phyloP scores from a whole-genome alignment of 352 stramenopile genomes.

The Halophytophthora batemanensis region DNA sequence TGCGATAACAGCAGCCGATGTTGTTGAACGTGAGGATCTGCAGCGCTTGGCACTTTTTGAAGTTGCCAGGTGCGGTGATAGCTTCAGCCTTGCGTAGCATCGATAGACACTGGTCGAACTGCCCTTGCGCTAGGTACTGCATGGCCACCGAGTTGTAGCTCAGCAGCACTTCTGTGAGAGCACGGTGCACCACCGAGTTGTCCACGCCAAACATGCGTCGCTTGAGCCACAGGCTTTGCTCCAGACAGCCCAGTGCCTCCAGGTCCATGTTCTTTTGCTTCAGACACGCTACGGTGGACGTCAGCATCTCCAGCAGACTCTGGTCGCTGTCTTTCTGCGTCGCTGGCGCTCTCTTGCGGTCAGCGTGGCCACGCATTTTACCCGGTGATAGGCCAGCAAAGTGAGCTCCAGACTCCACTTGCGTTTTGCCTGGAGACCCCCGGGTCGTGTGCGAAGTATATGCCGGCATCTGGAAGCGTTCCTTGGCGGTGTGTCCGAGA shows the following conservation, averaged over 20 bases:
- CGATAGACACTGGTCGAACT: conserved; percentile 64
- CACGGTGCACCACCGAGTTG: conserved; percentile 47
- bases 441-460: conserved; percentile 42
- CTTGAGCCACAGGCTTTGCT: conserved; percentile 76
- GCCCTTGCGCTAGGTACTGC: conserved; percentile 46
- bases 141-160: conserved; percentile 80
- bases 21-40: conserved; percentile 85
- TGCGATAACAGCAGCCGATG: conserved; percentile 79
- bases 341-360: conserved; percentile 9
- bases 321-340: conserved; percentile 46
- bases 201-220: conserved; percentile 71
- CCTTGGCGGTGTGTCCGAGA: conserved; percentile 13
- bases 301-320: conserved; percentile 69
- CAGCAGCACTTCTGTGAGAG: conserved; percentile 62
- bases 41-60: conserved; percentile 56
- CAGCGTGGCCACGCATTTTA: conserved; percentile 10
- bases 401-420: not conserved
- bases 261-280: conserved; percentile 75
- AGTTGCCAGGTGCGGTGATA: conserved; percentile 65
- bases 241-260: conserved; percentile 66
- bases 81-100: conserved; percentile 74
- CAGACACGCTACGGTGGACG: conserved; percentile 59
- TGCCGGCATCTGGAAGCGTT: conserved; percentile 38
- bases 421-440: conserved; percentile 18
- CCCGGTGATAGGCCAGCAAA: conserved; percentile 5